Percentiles rank a stretch among this genome's conserved stretches.
phyloP scores from a whole-genome alignment of 139 green algal species.

The Yamagishiella unicocca region DNA sequence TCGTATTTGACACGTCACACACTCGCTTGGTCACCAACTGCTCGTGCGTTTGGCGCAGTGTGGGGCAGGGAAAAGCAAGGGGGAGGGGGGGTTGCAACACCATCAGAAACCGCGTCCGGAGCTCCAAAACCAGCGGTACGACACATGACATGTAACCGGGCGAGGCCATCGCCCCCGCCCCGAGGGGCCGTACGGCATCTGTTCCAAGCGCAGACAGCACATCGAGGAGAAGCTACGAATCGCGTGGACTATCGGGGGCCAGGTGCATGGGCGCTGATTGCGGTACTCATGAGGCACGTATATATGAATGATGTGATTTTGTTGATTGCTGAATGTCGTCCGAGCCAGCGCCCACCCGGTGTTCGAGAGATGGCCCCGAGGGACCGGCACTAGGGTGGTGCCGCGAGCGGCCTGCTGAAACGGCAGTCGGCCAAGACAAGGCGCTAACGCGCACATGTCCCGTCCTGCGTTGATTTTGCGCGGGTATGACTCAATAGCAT shows the following conservation, averaged over 20 bases:
- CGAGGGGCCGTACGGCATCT: too few relatives aligned
- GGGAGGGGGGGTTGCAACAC: not conserved
- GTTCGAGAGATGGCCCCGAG: not conserved
- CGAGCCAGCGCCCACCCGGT: not conserved
- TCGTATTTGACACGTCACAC: not conserved
- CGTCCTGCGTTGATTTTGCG: constrained; percentile 31
- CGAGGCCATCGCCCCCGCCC: too few relatives aligned
- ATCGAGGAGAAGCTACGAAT: too few relatives aligned
- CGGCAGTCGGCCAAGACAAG: not conserved
- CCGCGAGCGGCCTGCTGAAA: constrained; percentile 3
- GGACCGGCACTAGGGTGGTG: not conserved
- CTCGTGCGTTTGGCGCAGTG: too few relatives aligned
- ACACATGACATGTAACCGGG: too few relatives aligned
- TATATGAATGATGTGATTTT: not conserved
- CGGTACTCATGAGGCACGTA: not conserved
- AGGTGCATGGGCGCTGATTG: too few relatives aligned
- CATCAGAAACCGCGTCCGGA: too few relatives aligned
- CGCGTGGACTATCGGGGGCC: too few relatives aligned
- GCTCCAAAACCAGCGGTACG: too few relatives aligned
- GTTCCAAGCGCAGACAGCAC: too few relatives aligned
- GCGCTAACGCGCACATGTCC: constrained; percentile 23
- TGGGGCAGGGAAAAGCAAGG: not conserved
- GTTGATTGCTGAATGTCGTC: constrained; percentile 5
- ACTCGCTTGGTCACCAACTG: not conserved
- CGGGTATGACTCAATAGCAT: constrained; percentile 48